These are phyloP conservation scores for Lizonia empirigonia DNA, from an alignment of 2,329 filamentous ascomycete species.

Conservation along the genomic window DNA sequence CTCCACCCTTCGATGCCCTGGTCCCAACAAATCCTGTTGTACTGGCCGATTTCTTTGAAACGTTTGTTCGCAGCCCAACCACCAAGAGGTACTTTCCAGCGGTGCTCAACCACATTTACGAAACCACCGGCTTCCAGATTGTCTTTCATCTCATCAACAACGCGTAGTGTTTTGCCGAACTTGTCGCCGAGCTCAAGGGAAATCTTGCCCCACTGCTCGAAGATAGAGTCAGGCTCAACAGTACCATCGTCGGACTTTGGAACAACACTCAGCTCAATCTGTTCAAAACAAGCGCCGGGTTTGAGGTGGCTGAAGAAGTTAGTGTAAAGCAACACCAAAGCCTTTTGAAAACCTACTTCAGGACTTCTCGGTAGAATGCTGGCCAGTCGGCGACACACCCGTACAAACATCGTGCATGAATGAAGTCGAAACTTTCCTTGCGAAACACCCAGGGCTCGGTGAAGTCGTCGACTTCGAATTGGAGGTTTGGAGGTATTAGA, in stretches of 20 bases:
- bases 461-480: constrained; percentile 43
- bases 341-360: constrained; percentile 23
- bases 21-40: constrained; percentile 34
- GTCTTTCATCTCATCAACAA: constrained; percentile 47
- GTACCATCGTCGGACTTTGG: constrained; percentile 38
- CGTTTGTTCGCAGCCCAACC: constrained; percentile 44
- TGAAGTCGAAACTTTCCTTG: constrained; percentile 30
- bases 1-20: constrained; percentile 39
- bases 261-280: constrained; percentile 33
- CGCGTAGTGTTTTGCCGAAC: constrained; percentile 44
- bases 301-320: constrained; percentile 24
- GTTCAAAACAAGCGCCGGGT: constrained; percentile 41
- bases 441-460: constrained; percentile 39
- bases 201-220: constrained; percentile 35
- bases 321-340: not conserved
- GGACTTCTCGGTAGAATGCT: constrained; percentile 27
- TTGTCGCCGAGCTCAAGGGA: constrained; percentile 36
- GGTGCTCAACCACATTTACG: constrained; percentile 55
- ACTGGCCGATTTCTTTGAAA: constrained; percentile 58
- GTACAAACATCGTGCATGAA: constrained; percentile 27
- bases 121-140: constrained; percentile 61
- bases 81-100: constrained; percentile 45
- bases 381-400: constrained; percentile 32
- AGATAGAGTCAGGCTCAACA: constrained; percentile 23
- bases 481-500: constrained; percentile 40